Percentiles rank a stretch among this genome's conserved stretches.
Evolutionary conservation across 192 early-diverging fungal genomes (phyloP).

Genomic region (Rhizophagus clarus): DNA sequence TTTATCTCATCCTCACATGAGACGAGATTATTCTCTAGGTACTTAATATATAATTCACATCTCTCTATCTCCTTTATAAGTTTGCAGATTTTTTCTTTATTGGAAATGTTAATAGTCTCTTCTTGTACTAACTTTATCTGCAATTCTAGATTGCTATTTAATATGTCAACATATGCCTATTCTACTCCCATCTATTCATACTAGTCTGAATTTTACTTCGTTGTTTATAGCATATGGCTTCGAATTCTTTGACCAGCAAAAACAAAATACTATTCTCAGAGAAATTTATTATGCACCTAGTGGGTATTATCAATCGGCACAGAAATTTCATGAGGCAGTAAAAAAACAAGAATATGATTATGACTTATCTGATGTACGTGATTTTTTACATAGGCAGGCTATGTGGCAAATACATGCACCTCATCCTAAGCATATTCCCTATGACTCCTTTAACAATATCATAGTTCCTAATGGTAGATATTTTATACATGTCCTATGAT

Average conservation of each 20-base stretch:
- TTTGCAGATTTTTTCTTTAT: no score
- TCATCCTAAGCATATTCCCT: neutral
- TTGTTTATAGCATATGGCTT: no score
- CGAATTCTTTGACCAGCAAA: neutral
- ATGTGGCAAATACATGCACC: neutral
- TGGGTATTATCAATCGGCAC: neutral
- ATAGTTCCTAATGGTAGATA: neutral
- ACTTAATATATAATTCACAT: no score
- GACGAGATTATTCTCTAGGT: no score
- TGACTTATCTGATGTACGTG: neutral
- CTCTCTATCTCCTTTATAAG: no score
- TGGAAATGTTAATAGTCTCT: no score
- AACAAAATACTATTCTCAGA: neutral
- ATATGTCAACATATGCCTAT: no score
- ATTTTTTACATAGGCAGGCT: slow-evolving; percentile 10
- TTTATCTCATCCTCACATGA: no score
- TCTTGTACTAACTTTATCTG: no score
- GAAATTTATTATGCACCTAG: slow-evolving; percentile 9
- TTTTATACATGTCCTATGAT: neutral
- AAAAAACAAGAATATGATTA: neutral
- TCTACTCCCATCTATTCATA: no score
- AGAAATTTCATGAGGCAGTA: neutral
- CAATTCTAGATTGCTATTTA: no score
- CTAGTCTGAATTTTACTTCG: no score
- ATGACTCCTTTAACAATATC: neutral